A percentile compares a stretch with the other conserved stretches of the same genome.
Evolutionary conservation across 345 rosid genomes (phyloP).

Genomic region (Orychophragmus violaceus): DNA sequence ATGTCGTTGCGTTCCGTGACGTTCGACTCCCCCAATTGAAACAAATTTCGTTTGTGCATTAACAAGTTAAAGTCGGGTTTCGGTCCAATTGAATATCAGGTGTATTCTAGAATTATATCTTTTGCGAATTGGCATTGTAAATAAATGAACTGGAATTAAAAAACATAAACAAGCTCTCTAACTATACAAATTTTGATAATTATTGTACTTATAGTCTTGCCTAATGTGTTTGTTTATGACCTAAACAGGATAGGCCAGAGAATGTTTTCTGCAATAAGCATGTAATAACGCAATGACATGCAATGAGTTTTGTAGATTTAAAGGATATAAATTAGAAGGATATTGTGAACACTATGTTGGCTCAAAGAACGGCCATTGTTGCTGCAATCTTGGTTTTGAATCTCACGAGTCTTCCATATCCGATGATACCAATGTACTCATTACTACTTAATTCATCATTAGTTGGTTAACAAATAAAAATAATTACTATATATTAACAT

Average conservation of each 20-base stretch:
- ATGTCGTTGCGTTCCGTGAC: background rate
- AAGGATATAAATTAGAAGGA: background rate
- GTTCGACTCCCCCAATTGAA: background rate
- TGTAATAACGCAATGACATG: background rate
- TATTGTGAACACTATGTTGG: background rate
- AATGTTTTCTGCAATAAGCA: background rate
- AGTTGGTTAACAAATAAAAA: background rate
- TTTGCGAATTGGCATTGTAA: no score
- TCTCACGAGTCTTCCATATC: background rate
- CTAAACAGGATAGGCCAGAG: background rate
- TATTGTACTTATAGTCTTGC: background rate
- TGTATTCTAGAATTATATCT: no score
- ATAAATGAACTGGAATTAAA: no score
- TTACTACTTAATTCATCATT: background rate
- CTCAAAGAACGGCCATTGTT: background rate
- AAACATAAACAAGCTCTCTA: background rate
- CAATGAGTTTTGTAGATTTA: background rate
- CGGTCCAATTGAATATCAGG: background rate
- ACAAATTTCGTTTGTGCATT: background rate
- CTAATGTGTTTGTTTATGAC: background rate
- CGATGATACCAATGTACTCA: background rate
- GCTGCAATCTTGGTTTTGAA: background rate
- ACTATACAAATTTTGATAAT: background rate
- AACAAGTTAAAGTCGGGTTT: background rate
- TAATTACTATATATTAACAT: background rate